Conservation (phyloP, 768 basidiomycete genomes). For the Pluteus cervinus region DNA sequence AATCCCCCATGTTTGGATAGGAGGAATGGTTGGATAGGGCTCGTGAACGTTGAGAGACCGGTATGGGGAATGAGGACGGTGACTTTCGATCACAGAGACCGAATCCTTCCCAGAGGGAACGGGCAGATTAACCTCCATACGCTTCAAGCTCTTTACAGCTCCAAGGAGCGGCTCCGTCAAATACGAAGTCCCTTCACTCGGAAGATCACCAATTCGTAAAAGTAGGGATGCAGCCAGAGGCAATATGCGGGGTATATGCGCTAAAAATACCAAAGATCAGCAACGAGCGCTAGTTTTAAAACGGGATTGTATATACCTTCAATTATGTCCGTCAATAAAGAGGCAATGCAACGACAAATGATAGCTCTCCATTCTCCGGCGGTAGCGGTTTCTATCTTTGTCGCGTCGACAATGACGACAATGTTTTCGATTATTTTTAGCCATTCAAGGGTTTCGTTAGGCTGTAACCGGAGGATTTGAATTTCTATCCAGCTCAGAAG, state of each 20-base stretch:
- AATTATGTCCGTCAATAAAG: constrained; percentile 27
- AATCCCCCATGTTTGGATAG: constrained; percentile 40
- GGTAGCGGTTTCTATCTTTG: constrained; percentile 48
- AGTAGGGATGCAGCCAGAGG: constrained; percentile 3
- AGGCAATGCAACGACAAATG: constrained; percentile 45
- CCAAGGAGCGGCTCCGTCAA: too few relatives aligned
- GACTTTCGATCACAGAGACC: constrained; percentile 1
- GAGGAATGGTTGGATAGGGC: constrained; percentile 14
- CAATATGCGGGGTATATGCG: constrained; percentile 1
- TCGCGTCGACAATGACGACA: constrained; percentile 38
- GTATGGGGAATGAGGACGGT: constrained; percentile 22
- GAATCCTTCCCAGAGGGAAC: too few relatives aligned
- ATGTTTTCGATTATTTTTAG: constrained; percentile 62
- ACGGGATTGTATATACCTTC: constrained; percentile 17
- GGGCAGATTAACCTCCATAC: too few relatives aligned
- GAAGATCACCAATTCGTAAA: too few relatives aligned
- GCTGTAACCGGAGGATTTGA: constrained; percentile 40
- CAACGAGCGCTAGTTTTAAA: too few relatives aligned
- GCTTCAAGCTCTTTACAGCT: too few relatives aligned
- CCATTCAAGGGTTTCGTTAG: constrained; percentile 50
- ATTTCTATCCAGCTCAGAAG: constrained; percentile 82
- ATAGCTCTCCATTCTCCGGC: constrained; percentile 55
- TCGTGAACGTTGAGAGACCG: constrained; percentile 31
- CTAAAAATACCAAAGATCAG: background rate
- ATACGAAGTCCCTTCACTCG: too few relatives aligned